Percentiles rank a stretch among this genome's conserved stretches.
These are phyloP conservation scores for Claviceps sp. DNA, from an alignment of 2,329 filamentous ascomycete species.

Conservation along the genomic window DNA sequence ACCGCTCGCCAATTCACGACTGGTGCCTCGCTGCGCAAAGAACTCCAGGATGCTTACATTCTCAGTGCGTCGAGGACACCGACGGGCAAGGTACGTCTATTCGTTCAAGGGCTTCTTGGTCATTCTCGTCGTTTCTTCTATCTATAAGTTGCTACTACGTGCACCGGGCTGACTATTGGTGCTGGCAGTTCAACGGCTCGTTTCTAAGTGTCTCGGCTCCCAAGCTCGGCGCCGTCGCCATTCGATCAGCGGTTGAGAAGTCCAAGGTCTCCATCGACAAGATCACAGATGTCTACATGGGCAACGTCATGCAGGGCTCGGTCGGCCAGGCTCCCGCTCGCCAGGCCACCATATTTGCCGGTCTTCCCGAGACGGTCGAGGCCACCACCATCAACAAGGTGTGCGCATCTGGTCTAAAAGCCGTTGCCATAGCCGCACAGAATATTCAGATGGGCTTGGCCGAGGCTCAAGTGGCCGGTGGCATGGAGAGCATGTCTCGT, in stretches of 20 bases:
- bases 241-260: conserved; percentile 80
- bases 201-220: conserved; percentile 74
- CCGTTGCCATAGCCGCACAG: conserved; percentile 78
- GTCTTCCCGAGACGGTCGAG: conserved; percentile 68
- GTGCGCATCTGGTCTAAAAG: conserved; percentile 88
- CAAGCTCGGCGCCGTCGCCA: conserved; percentile 79
- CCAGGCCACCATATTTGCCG: conserved; percentile 81
- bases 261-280: conserved; percentile 68
- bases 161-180: neutral
- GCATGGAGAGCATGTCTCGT: conserved; percentile 96
- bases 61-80: conserved; percentile 81
- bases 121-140: neutral
- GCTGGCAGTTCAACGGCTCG: conserved; percentile 74
- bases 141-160: neutral
- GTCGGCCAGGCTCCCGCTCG: conserved; percentile 85
- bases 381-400: conserved; percentile 96
- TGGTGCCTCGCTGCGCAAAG: conserved; percentile 34
- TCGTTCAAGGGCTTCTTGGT: neutral
- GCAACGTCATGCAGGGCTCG: conserved; percentile 75
- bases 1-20: conserved; percentile 34
- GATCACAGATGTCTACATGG: conserved; percentile 93
- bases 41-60: conserved; percentile 88
- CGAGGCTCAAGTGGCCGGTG: conserved; percentile 81
- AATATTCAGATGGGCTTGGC: conserved; percentile 87
- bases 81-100: conserved; percentile 57